phyloP scores from a whole-genome alignment of 1,139 yeast genomes.

The Suhomyces bolitotheri region DNA sequence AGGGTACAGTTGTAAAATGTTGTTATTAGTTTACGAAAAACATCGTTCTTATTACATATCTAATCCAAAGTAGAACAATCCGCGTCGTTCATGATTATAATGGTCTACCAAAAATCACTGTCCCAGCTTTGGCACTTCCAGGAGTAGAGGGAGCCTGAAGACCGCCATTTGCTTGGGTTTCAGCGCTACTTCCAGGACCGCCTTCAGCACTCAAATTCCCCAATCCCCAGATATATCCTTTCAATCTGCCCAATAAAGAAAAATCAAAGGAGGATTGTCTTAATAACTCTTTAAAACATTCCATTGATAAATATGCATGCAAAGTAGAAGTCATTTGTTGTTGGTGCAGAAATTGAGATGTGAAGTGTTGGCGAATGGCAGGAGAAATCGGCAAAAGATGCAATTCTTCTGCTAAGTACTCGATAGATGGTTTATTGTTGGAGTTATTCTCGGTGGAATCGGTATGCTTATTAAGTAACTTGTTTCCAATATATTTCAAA shows the following conservation, averaged over 20 bases:
- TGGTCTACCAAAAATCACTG: conserved; percentile 38
- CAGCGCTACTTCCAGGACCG: conserved; percentile 13
- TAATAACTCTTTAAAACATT: conserved; percentile 57
- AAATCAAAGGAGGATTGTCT: conserved; percentile 45
- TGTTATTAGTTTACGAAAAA: too few species aligned
- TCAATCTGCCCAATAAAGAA: conserved; percentile 33
- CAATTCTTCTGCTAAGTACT: conserved; percentile 58
- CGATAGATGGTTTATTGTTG: conserved; percentile 46
- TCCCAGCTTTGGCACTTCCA: conserved; percentile 24
- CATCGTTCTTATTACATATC: too few species aligned
- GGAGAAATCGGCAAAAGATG: conserved; percentile 54
- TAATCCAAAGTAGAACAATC: neutral
- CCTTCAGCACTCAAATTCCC: conserved; percentile 29
- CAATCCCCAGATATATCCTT: conserved; percentile 58
- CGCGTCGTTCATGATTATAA: conserved; percentile 16
- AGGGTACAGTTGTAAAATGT: too few species aligned
- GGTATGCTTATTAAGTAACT: conserved; percentile 33
- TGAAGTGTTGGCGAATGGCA: conserved; percentile 49
- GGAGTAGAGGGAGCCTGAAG: conserved; percentile 27
- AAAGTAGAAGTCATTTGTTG: conserved; percentile 49
- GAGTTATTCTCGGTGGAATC: conserved; percentile 20
- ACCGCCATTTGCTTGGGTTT: conserved; percentile 20
- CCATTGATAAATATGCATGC: conserved; percentile 57
- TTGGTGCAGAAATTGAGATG: conserved; percentile 35
- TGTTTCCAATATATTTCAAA: conserved; percentile 73